A percentile compares a stretch with the other conserved stretches of the same genome.
These are phyloP conservation scores for Trichoderma brevicompactum DNA, from an alignment of 2,329 filamentous ascomycete genomes.

Conservation along the genomic window DNA sequence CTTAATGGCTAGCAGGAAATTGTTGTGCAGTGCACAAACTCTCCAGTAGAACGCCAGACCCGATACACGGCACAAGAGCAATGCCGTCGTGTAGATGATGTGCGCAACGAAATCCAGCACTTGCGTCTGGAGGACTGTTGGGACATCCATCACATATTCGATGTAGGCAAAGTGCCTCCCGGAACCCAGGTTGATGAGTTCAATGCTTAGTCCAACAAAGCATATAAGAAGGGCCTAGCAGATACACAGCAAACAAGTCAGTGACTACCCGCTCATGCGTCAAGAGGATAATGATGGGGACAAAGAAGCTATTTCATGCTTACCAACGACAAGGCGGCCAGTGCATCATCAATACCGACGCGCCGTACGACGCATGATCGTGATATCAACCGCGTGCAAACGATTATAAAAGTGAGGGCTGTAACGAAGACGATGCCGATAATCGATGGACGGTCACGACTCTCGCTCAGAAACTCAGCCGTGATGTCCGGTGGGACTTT, in stretches of 20 bases:
- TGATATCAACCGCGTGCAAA: slow-evolving; percentile 43
- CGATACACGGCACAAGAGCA: slow-evolving; percentile 55
- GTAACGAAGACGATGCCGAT: slow-evolving; percentile 47
- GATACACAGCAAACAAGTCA: not conserved
- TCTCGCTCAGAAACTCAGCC: slow-evolving; percentile 43
- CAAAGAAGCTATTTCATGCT: slow-evolving; percentile 25
- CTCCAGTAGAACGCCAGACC: slow-evolving; percentile 57
- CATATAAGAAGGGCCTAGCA: slow-evolving; percentile 44
- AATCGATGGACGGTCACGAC: slow-evolving; percentile 45
- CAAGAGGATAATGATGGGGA: not conserved
- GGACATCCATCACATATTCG: slow-evolving; percentile 50
- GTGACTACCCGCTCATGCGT: not conserved
- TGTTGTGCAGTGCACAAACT: slow-evolving; percentile 46
- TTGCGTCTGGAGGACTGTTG: slow-evolving; percentile 49
- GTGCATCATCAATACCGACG: slow-evolving; percentile 46
- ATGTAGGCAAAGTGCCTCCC: slow-evolving; percentile 53
- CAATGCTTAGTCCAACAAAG: slow-evolving; percentile 49
- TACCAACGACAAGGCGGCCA: slow-evolving; percentile 45
- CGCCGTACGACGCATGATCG: slow-evolving; percentile 44
- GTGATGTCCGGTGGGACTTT: slow-evolving; percentile 43
- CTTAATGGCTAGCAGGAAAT: slow-evolving; percentile 44
- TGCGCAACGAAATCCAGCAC: slow-evolving; percentile 56
- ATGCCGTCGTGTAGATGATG: slow-evolving; percentile 55
- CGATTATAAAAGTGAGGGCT: slow-evolving; percentile 42
- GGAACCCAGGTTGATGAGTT: slow-evolving; percentile 53